Conservation (phyloP, 345 rosid genomes). For the Arabidopsis suecica region DNA sequence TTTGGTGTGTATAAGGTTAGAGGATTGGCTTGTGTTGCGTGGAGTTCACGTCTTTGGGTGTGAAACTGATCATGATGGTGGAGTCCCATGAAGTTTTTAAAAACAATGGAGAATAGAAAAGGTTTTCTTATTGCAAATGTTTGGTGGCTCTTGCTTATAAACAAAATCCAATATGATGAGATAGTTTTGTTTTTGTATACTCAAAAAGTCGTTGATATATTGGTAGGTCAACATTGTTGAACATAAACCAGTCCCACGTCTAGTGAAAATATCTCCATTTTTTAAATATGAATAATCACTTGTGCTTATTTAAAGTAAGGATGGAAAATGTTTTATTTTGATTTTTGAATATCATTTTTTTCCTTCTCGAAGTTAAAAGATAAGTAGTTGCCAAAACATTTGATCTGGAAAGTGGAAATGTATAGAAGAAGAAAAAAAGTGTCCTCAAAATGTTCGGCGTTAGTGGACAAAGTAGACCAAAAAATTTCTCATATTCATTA, state of each 20-base stretch:
- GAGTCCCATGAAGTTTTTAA: constrained; percentile 41
- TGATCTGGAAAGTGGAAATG: constrained; percentile 25
- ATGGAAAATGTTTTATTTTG: not conserved
- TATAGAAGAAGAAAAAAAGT: not conserved
- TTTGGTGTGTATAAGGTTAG: constrained; percentile 27
- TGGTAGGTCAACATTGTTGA: constrained; percentile 34
- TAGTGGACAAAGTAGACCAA: constrained; percentile 38
- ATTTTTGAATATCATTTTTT: not conserved
- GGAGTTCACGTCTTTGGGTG: constrained; percentile 43
- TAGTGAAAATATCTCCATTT: not conserved
- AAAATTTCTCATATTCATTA: constrained; percentile 22
- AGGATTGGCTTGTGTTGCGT: constrained; percentile 31
- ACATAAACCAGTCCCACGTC: constrained; percentile 18
- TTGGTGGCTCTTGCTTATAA: constrained; percentile 34
- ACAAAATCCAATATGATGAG: constrained; percentile 30
- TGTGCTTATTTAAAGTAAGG: not conserved
- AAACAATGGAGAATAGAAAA: constrained; percentile 4
- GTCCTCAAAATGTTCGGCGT: constrained; percentile 35
- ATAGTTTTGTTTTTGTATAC: constrained; percentile 11
- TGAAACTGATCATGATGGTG: constrained; percentile 38
- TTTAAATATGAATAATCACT: too few relatives aligned
- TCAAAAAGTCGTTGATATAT: constrained; percentile 15
- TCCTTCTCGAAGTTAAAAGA: not conserved
- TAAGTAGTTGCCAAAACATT: not conserved
- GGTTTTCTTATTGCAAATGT: constrained; percentile 2